phyloP scores from a whole-genome alignment of 2,329 filamentous ascomycete species.

The Ascosphaera aggregata region DNA sequence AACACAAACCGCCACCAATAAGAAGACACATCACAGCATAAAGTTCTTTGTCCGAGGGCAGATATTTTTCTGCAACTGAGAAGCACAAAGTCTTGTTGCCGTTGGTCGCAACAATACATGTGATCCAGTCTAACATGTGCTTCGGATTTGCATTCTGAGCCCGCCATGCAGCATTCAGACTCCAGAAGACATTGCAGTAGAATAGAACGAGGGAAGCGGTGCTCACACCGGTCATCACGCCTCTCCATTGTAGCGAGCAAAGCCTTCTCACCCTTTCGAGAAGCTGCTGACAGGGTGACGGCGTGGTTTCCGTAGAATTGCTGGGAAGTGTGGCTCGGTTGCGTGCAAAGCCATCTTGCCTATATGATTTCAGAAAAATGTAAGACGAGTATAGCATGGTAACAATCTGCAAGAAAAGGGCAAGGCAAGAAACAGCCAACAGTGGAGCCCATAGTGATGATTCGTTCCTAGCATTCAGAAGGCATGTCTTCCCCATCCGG shows the following conservation, averaged over 20 bases:
- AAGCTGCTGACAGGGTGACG: constrained; percentile 65
- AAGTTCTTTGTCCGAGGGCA: constrained; percentile 54
- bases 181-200: constrained; percentile 73
- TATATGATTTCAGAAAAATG: constrained; percentile 69
- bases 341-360: constrained; percentile 46
- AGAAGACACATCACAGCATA: constrained; percentile 64
- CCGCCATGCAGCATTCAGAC: background rate
- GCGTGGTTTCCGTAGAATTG: constrained; percentile 51
- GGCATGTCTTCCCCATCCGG: constrained; percentile 75
- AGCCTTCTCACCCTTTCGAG: constrained; percentile 73
- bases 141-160: constrained; percentile 22
- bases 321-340: constrained; percentile 48
- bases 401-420: constrained; percentile 56
- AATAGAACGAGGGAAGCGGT: constrained; percentile 84
- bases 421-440: constrained; percentile 50
- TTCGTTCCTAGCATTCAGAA: constrained; percentile 77
- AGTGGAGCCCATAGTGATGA: constrained; percentile 79
- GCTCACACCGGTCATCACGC: constrained; percentile 70
- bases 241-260: constrained; percentile 80
- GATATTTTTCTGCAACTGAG: constrained; percentile 32
- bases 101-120: constrained; percentile 37
- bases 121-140: constrained; percentile 41
- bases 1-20: constrained; percentile 68
- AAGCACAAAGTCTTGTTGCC: constrained; percentile 46
- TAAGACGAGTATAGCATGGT: constrained; percentile 88